Evolutionary conservation across 768 basidiomycete species (phyloP).

Genomic region (Auriculariales sp.): DNA sequence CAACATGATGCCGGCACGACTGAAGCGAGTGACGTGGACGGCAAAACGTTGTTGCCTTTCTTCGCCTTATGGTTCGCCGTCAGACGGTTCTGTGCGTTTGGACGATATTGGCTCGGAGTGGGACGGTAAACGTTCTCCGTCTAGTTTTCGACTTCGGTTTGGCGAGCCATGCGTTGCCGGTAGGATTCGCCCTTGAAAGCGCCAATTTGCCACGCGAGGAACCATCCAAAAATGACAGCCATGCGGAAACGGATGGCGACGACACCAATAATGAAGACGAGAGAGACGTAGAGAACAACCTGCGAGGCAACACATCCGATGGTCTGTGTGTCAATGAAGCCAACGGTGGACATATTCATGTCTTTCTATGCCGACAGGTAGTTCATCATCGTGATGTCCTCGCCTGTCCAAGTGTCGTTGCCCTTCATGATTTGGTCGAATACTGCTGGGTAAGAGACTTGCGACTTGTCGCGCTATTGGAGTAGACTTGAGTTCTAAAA

Average conservation of each 20-base stretch:
- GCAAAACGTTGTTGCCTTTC: constrained; percentile 25
- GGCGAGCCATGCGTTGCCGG: constrained; percentile 78
- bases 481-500: constrained; percentile 60
- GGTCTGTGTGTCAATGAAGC: constrained; percentile 85
- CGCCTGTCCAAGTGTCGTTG: constrained; percentile 62
- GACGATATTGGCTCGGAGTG: constrained; percentile 81
- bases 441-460: constrained; percentile 70
- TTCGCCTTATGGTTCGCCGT: constrained; percentile 29
- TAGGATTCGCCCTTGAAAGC: constrained; percentile 89
- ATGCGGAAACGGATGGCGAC: constrained; percentile 89
- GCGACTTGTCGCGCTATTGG: constrained; percentile 64
- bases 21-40: constrained; percentile 36
- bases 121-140: constrained; percentile 88
- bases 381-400: constrained; percentile 80
- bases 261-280: constrained; percentile 95
- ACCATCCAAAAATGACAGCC: constrained; percentile 97
- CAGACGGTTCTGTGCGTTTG: constrained; percentile 60
- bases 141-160: constrained; percentile 91
- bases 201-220: constrained; percentile 90
- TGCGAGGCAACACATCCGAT: constrained; percentile 94
- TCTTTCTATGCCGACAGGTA: constrained; percentile 52
- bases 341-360: constrained; percentile 70
- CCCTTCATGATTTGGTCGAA: constrained; percentile 64
- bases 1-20: constrained; percentile 57
- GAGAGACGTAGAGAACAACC: constrained; percentile 87